phyloP scores from a whole-genome alignment of 176 grass and related monocot genomes.

The Olyra latifolia region DNA sequence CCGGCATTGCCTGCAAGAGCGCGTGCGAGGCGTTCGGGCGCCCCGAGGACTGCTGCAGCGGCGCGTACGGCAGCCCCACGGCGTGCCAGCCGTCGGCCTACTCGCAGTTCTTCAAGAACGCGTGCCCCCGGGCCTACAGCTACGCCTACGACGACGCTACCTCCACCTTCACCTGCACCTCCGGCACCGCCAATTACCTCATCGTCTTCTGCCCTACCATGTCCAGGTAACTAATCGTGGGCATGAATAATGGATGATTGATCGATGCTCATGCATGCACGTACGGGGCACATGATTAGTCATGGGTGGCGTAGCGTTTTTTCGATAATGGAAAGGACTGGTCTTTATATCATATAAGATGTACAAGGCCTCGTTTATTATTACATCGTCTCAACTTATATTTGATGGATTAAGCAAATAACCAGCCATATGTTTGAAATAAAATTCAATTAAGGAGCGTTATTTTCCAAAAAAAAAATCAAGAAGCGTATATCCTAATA shows the following conservation, averaged over 20 bases:
- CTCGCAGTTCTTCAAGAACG: conserved; percentile 69
- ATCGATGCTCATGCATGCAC: background rate
- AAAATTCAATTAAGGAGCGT: too few species aligned
- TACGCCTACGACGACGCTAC: conserved; percentile 69
- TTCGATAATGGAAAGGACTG: too few species aligned
- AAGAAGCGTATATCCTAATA: too few species aligned
- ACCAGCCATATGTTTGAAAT: too few species aligned
- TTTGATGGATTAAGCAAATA: too few species aligned
- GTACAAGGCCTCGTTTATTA: too few species aligned
- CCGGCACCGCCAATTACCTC: conserved; percentile 47
- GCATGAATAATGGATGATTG: background rate
- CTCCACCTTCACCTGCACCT: conserved; percentile 68
- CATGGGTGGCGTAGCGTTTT: background rate
- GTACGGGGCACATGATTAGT: background rate
- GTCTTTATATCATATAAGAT: too few species aligned
- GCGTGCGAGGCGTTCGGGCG: conserved; percentile 66
- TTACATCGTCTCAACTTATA: too few species aligned
- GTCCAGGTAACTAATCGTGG: conserved; percentile 49
- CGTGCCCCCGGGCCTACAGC: conserved; percentile 63
- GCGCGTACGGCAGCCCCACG: conserved; percentile 39
- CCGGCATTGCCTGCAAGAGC: conserved; percentile 68
- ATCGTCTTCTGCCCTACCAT: conserved; percentile 73
- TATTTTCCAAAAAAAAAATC: too few species aligned
- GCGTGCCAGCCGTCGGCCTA: conserved; percentile 58
- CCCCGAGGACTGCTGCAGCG: conserved; percentile 71